A percentile compares a stretch with the other conserved stretches of the same genome.
These are phyloP conservation scores for Erysiphe pulchra DNA, from an alignment of 2,329 filamentous ascomycete genomes.

Conservation along the genomic window DNA sequence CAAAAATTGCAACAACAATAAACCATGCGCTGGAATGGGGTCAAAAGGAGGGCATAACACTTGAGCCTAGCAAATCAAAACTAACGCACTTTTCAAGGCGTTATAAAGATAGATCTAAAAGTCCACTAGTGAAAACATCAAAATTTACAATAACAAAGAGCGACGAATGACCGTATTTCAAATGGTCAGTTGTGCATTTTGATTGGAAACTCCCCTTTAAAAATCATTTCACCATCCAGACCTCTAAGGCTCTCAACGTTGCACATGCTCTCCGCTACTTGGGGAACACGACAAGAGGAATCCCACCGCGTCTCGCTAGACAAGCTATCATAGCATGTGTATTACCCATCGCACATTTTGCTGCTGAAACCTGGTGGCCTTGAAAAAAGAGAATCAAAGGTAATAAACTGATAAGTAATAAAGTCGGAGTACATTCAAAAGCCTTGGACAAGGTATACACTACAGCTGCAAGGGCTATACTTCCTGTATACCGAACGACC, in stretches of 20 bases:
- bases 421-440: background rate
- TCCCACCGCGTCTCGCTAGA: background rate
- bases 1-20: too few relatives aligned
- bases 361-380: background rate
- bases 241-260: background rate
- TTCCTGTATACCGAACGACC: background rate
- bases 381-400: background rate
- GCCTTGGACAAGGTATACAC: background rate
- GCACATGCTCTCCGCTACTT: background rate
- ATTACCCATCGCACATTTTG: background rate
- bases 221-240: background rate
- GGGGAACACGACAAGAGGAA: background rate
- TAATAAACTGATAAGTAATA: background rate
- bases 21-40: too few relatives aligned
- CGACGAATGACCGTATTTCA: background rate
- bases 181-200: background rate
- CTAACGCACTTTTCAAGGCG: background rate
- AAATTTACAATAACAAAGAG: background rate
- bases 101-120: background rate
- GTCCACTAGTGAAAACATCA: background rate
- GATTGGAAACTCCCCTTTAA: background rate
- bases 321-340: background rate
- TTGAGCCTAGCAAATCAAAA: background rate
- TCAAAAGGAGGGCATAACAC: background rate
- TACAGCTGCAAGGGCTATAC: background rate